Conservation (phyloP, 2,329 filamentous ascomycete species). For the Neonectria ditissima region DNA sequence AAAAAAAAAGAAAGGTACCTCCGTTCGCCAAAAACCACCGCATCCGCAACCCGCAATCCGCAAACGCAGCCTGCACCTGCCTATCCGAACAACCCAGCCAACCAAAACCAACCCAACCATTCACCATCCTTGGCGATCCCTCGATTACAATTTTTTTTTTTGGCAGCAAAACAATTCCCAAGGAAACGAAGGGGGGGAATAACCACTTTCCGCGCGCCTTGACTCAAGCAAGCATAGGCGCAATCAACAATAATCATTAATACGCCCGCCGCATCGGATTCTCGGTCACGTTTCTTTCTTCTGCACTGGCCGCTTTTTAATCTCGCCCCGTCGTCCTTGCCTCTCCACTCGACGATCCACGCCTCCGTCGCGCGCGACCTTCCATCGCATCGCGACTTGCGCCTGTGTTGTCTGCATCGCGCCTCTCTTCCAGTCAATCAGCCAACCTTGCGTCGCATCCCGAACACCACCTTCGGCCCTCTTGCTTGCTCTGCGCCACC, state of each 20-base stretch:
- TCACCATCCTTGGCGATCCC: conserved; percentile 22
- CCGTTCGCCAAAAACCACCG: conserved; percentile 23
- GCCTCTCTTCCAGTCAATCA: conserved; percentile 29
- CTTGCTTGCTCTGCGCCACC: conserved; percentile 24
- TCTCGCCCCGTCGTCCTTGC: conserved; percentile 3
- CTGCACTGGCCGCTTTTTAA: conserved; percentile 5
- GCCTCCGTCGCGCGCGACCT: conserved; percentile 17
- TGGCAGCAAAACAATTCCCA: conserved; percentile 31
- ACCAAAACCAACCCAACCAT: conserved; percentile 30
- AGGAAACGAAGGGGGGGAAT: conserved; percentile 18
- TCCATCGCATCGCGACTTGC: conserved; percentile 24
- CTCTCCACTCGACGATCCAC: conserved; percentile 16
- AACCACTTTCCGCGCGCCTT: conserved; percentile 34
- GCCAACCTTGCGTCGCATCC: conserved; percentile 19
- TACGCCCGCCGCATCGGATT: conserved; percentile 21
- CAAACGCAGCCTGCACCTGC: conserved; percentile 20
- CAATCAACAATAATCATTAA: conserved; percentile 22
- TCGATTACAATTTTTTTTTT: background rate
- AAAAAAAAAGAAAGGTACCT: conserved; percentile 41
- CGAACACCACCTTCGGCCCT: conserved; percentile 32
- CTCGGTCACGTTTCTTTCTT: conserved; percentile 13
- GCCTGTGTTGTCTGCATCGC: conserved; percentile 16
- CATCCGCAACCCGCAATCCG: conserved; percentile 23
- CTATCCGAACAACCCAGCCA: conserved; percentile 28
- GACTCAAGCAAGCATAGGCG: conserved; percentile 16